Base-by-base conservation (phyloP, 2,329 filamentous ascomycete species). In the Colletotrichum euphorbiae region DNA sequence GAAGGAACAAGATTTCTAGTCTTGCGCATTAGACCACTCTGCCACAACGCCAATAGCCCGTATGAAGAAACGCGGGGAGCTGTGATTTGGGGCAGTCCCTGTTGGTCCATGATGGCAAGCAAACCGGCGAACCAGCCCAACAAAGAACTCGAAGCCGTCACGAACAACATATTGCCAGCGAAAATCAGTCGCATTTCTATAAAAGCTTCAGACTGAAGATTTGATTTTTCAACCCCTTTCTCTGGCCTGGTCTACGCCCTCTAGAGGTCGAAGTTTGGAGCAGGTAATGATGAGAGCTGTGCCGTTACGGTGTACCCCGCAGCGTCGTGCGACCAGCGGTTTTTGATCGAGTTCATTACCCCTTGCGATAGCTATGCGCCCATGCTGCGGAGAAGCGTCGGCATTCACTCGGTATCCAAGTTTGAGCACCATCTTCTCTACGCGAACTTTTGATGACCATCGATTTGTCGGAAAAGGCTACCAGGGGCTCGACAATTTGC, bases 1-100 rank as follows among this genome's bases (percentile, higher is more conserved):
- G 58, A 61, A 61, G 58, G 58, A 61, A 61, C 58, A 61, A 61
- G 58, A 61, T 61, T 61, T 61, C 58, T 61, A 61, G 58, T 61
- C 58, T 61, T 61, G 58, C 58, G 58, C 58, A 61, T 61, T 61
- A 61, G 58, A 61, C 58, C 58, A 61, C 58, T 61, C 58, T 61
- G 46, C 58, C 58, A 61, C 58, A 61, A 61, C 58, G 58, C 58
- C 58, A 33, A 8, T 28, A 2, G 2, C 7, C 7, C 28, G 6
- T 8, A 8, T 8, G 6, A 28, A 2, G 6, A 28, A 8, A 7
- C 7, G 28, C 28, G 28, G 28, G 28, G 28, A 6, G 4, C 7
- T 28, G 28, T 6, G 24, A 5, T 4, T 28, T 3, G 24, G 24
- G 3, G 1, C 24, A 4, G 4, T 28, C 4, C 24, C 24, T 5